Conservation (phyloP, 2,329 filamentous ascomycete genomes). For the Ophiostoma piceae region DNA sequence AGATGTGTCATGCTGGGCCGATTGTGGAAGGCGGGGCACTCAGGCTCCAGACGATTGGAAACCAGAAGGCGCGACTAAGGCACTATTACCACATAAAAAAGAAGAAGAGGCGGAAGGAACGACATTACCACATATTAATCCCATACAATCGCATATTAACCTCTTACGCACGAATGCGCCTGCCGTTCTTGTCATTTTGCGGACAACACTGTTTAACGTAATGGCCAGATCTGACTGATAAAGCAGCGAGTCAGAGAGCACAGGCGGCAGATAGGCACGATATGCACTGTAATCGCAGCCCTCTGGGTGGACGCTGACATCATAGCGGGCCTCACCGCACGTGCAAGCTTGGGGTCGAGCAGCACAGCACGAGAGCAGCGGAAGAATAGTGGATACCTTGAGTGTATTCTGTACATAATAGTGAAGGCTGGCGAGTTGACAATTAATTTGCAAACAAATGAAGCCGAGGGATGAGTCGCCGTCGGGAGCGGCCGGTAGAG, state of each 20-base stretch:
- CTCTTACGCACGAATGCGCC: not conserved
- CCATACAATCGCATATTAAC: not conserved
- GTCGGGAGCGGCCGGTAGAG: not conserved
- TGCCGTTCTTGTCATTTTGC: not conserved
- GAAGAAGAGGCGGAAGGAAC: slow-evolving; percentile 14
- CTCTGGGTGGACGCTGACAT: slow-evolving; percentile 22
- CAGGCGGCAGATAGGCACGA: slow-evolving; percentile 3
- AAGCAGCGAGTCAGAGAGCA: slow-evolving; percentile 18
- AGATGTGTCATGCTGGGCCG: not conserved
- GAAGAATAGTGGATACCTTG: not conserved
- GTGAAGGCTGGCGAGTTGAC: not conserved
- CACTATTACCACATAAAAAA: slow-evolving; percentile 48
- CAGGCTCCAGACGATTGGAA: slow-evolving; percentile 16
- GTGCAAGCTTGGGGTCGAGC: slow-evolving; percentile 13
- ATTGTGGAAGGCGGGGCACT: slow-evolving; percentile 14
- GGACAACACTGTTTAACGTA: slow-evolving; percentile 45
- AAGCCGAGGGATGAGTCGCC: not conserved
- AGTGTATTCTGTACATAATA: no score
- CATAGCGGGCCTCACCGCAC: slow-evolving; percentile 21
- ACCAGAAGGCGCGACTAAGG: slow-evolving; percentile 24
- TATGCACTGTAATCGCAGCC: slow-evolving; percentile 21
- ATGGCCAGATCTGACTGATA: slow-evolving; percentile 32
- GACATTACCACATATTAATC: slow-evolving; percentile 11
- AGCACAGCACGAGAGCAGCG: not conserved
- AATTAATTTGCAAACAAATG: not conserved